A percentile compares a stretch with the other conserved stretches of the same genome.
Evolutionary conservation across 805 yeast genomes (phyloP).

Genomic region (Saturnispora quitensis): DNA sequence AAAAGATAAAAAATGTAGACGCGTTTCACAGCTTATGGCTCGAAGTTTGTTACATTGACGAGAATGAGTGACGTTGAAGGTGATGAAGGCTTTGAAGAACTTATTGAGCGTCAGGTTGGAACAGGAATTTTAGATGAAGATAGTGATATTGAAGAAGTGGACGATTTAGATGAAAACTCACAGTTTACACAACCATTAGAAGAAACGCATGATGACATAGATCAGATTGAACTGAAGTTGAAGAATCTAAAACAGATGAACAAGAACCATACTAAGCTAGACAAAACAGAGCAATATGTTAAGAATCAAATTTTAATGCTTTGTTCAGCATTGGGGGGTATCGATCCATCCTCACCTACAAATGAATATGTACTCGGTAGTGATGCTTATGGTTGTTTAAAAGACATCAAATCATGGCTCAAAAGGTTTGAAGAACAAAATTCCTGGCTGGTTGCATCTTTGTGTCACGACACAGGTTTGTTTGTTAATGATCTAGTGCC

Average conservation of each 20-base stretch:
- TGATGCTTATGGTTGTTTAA: constrained; percentile 78
- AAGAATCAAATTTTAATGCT: constrained; percentile 71
- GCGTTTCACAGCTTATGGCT: not conserved
- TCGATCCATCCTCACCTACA: constrained; percentile 45
- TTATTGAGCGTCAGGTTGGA: constrained; percentile 9
- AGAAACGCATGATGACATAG: constrained; percentile 1
- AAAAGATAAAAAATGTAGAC: not conserved
- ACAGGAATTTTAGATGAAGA: constrained; percentile 2
- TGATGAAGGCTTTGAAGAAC: constrained; percentile 16
- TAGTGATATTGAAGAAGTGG: not conserved
- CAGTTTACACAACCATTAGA: constrained; percentile 1
- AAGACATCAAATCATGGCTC: constrained; percentile 85
- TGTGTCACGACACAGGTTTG: constrained; percentile 72
- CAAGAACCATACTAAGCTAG: not conserved
- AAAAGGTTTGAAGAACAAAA: constrained; percentile 70
- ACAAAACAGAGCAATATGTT: constrained; percentile 30
- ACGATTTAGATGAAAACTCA: not conserved
- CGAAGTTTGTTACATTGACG: not conserved
- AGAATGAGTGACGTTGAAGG: constrained; percentile 8
- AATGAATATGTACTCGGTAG: constrained; percentile 66
- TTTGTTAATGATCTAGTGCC: constrained; percentile 65
- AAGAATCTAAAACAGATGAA: not conserved
- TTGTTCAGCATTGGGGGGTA: constrained; percentile 87
- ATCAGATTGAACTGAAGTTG: constrained; percentile 1
- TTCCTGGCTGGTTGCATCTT: constrained; percentile 75